Evolutionary conservation across 257 asterid genomes (phyloP), one percentile per base, ranked within the genome.

Genomic region (Gardenia jasminoides): DNA sequence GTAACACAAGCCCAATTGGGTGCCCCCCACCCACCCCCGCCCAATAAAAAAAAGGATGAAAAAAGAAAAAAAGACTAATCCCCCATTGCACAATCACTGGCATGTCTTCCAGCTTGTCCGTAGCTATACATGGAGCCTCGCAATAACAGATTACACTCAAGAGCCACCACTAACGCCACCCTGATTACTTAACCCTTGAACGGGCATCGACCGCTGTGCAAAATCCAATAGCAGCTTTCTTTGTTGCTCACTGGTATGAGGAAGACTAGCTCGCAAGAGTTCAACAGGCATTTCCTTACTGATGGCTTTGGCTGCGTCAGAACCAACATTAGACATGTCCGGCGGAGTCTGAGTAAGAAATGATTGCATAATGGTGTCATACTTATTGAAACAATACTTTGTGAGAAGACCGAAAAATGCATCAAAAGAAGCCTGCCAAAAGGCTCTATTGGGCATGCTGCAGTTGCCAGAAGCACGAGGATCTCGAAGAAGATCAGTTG

Each of bases 401-500:
- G 81, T 82, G 61, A 87, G 82, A 46, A 85, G 84, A 48, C 79
- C 83, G 31, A 87, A 87, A 80, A 85, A 85, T 15, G 85, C 89
- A 76, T 87, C 89, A 71, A 87, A 87, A 28, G 89, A 87, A 70
- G 91, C 91, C 66, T 85, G 89, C 91, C 91, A 87, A 77, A 87
- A 85, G 71, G 82, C 84, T 41, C 80, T 87, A 76, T 83, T 85
- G 19, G 91, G 80, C 82, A 83, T 43, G 69, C 82, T 83, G 80
- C 84, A 87, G 82, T 39, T 81, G 74, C 82, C 81, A 67, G 85
- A 68, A 67, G 82, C 83, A 54, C 73, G 84, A 54, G 87, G 84
- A 81, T 87, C 83, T 50, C 83, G 80, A 62, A 87, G 79, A n/a
- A 85, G 78, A 65, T 81, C 82, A 74, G 89, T 83, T 47, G 87